These are phyloP conservation scores for Leccinum longicurvipes DNA, from an alignment of 768 basidiomycete species.

Conservation along the genomic window DNA sequence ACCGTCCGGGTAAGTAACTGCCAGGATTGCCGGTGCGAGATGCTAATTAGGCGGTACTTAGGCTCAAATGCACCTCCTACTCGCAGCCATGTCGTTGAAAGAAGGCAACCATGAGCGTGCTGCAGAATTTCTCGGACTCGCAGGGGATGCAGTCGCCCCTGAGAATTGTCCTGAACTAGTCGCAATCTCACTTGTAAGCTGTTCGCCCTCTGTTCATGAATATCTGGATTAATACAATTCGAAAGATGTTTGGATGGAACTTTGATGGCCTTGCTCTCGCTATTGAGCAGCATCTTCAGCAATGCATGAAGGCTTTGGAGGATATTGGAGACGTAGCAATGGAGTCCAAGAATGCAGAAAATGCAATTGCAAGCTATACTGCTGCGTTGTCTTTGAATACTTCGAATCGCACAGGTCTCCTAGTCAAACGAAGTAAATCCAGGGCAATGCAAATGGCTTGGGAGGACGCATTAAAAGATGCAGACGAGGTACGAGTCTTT, in stretches of 20 bases:
- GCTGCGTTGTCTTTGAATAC: constrained; percentile 6
- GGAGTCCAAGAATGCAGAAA: neutral
- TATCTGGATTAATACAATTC: neutral
- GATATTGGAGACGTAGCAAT: neutral
- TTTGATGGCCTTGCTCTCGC: neutral
- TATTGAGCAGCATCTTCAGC: neutral
- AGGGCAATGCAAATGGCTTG: neutral
- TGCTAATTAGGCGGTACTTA: neutral
- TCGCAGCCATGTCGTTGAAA: neutral
- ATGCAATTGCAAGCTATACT: constrained; percentile 6
- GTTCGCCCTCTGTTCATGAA: too few species aligned
- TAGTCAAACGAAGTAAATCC: constrained; percentile 7
- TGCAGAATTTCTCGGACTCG: neutral
- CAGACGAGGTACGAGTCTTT: neutral
- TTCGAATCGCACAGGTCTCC: neutral
- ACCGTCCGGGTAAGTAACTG: neutral
- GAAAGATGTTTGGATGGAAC: constrained; percentile 9
- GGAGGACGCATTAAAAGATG: constrained; percentile 1
- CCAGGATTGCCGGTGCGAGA: neutral
- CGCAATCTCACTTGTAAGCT: neutral
- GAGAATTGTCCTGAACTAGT: neutral
- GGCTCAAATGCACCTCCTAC: neutral
- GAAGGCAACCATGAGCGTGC: neutral
- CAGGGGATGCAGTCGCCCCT: too few species aligned
- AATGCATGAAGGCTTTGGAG: neutral